A percentile compares a stretch with the other conserved stretches of the same genome.
Evolutionary conservation across 495 filamentous ascomycete genomes (phyloP).

Genomic region (Hypoxylon lenormandii): DNA sequence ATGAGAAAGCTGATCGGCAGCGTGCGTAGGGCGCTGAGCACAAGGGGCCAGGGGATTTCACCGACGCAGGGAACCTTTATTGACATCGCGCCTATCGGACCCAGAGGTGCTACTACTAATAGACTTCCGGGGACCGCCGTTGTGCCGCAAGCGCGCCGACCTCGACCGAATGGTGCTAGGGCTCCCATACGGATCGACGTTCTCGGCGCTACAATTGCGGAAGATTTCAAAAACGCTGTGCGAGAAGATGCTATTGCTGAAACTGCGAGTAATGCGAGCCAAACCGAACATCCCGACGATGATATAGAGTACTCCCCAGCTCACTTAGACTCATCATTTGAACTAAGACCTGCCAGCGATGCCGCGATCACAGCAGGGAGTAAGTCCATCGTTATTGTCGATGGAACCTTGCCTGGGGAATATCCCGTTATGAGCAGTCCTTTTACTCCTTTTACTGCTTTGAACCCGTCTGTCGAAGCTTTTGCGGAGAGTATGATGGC

Average conservation of each 20-base stretch:
- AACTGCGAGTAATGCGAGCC: conserved; percentile 37
- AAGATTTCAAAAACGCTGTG: conserved; percentile 77
- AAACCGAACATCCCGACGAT: conserved; percentile 20
- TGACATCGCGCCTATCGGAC: conserved; percentile 64
- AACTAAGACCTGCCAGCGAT: conserved; percentile 57
- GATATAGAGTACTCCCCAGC: conserved; percentile 56
- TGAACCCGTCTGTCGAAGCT: conserved; percentile 62
- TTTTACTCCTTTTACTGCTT: conserved; percentile 55
- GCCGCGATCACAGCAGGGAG: conserved; percentile 77
- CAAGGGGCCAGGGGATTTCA: conserved; percentile 64
- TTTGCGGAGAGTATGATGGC: conserved; percentile 63
- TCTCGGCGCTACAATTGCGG: conserved; percentile 78
- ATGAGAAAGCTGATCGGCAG: conserved; percentile 88
- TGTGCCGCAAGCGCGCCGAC: conserved; percentile 64
- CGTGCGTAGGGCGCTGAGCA: conserved; percentile 87
- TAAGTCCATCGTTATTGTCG: conserved; percentile 88
- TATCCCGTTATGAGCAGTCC: conserved; percentile 62
- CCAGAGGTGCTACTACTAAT: conserved; percentile 63
- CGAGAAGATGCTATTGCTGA: conserved; percentile 66
- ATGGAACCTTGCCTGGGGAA: conserved; percentile 68
- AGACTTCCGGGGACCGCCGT: conserved; percentile 66
- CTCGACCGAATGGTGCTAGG: conserved; percentile 56
- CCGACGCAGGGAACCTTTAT: conserved; percentile 61
- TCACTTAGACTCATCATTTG: conserved; percentile 54
- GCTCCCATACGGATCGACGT: conserved; percentile 74